phyloP scores from a whole-genome alignment of 768 basidiomycete genomes.

The Amanita fuliginea region DNA sequence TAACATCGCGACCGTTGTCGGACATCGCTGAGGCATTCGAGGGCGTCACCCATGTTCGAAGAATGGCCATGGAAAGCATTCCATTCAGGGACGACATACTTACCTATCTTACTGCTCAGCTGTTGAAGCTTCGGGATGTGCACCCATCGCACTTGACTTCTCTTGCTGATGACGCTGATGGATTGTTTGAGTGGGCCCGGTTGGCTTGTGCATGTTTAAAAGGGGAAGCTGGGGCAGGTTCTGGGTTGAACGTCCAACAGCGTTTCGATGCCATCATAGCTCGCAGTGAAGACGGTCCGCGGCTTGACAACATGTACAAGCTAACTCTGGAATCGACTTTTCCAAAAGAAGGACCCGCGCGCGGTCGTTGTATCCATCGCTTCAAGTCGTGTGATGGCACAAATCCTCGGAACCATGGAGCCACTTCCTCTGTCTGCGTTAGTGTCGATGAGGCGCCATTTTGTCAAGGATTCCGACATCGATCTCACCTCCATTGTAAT shows the following conservation, averaged over 20 bases:
- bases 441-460: slow-evolving; percentile 4
- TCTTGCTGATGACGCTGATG: slow-evolving; percentile 15
- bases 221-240: too few relatives aligned
- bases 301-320: slow-evolving; percentile 1
- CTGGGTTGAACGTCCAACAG: too few relatives aligned
- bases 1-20: slow-evolving; percentile 14
- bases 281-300: not conserved
- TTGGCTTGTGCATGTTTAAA: too few relatives aligned
- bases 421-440: not conserved
- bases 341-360: too few relatives aligned
- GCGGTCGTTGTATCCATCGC: not conserved
- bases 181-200: slow-evolving; percentile 23
- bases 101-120: too few relatives aligned
- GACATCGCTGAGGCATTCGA: slow-evolving; percentile 12
- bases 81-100: slow-evolving; percentile 8
- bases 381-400: not conserved
- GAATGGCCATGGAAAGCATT: slow-evolving; percentile 11
- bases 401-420: not conserved
- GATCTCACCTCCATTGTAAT: not conserved
- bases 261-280: too few relatives aligned
- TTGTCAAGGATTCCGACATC: too few relatives aligned
- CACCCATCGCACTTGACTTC: slow-evolving; percentile 8
- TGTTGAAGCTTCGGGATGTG: not conserved
- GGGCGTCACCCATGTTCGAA: not conserved
- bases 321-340: not conserved